Evolutionary conservation across 2,329 filamentous ascomycete genomes (phyloP), one percentile per base, ranked within the genome.

Genomic region (Metarhizium brunneum): DNA sequence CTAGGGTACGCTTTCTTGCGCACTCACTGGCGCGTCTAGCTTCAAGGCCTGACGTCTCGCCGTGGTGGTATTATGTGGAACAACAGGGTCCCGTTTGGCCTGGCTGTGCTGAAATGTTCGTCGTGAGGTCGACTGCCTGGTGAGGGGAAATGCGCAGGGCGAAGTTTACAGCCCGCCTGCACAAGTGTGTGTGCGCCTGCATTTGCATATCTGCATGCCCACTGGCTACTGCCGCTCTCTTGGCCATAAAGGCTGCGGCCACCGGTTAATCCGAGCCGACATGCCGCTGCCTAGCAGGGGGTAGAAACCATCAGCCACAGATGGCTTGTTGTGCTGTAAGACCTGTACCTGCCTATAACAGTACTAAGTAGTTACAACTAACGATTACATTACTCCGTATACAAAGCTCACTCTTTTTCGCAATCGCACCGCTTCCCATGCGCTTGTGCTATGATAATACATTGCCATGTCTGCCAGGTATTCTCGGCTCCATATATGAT

Each of bases 31-130:
- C 16, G 40, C 40, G 18, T 20, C 18, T 5, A 7, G 10, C 30
- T 35, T 20, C 40, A 14, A n/a, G 13, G n/a, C 40, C 10, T 43
- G 40, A 14, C 40, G 40, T 43, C 40, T 43, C 40, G 48, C 47
- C 48, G 48, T 50, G 53, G 20, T 29, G 30, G 42, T 49, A n/a
- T 56, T 25, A 25, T 25, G 54, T 53, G 50, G 50, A 53, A 54
- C 47, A 36, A 18, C 20, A 25, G 18, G 32, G 32, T 30, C n/a
- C 50, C 35, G 45, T 48, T 18, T 50, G 50, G 43, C 35, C 38
- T n/a, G 49, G 64, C 69, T 72, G 72, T 74, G 69, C 72, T 74
- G 72, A 76, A 70, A 73, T 73, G 67, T 75, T 69, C 71, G 69
- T 71, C 66, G 69, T 69, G 69, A 68, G 70, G 64, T 64, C 59